Conservation (phyloP, 176 grass and related monocot species). For the Aegilops umbellulata region DNA sequence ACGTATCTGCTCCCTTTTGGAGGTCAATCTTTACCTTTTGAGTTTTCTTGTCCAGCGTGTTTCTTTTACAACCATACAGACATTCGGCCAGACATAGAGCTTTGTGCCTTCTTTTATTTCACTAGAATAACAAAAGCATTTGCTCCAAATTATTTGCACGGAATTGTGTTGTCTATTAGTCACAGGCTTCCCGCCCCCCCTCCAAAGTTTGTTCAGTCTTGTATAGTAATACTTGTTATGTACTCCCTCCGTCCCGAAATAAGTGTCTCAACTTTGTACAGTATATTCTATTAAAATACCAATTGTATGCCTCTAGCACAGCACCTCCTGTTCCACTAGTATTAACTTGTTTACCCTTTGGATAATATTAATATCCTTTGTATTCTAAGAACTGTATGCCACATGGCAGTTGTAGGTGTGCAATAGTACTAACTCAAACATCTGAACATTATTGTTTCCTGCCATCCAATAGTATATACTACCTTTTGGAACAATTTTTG, state of each 20-base stretch:
- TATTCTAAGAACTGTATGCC: neutral
- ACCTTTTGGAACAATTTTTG: neutral
- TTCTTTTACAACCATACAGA: constrained; percentile 11
- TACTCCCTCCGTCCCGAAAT: too few relatives aligned
- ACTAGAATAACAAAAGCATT: neutral
- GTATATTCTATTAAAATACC: neutral
- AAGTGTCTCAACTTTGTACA: too few relatives aligned
- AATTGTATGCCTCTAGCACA: neutral
- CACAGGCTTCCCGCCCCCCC: neutral
- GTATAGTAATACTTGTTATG: neutral
- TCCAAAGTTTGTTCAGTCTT: neutral
- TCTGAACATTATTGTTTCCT: neutral
- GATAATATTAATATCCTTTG: constrained; percentile 5
- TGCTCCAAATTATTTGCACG: neutral
- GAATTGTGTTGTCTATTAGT: neutral
- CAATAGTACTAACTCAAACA: neutral
- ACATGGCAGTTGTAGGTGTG: neutral
- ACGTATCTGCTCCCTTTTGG: constrained; percentile 81
- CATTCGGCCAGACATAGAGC: neutral
- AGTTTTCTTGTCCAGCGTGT: neutral
- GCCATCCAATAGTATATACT: neutral
- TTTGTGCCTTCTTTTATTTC: constrained; percentile 10
- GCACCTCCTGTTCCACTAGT: neutral
- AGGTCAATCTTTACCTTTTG: constrained; percentile 42
- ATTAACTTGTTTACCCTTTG: constrained; percentile 8